A percentile compares a stretch with the other conserved stretches of the same genome.
Conservation (phyloP, 148 eudicot species). For the Nepenthes mirabilis region DNA sequence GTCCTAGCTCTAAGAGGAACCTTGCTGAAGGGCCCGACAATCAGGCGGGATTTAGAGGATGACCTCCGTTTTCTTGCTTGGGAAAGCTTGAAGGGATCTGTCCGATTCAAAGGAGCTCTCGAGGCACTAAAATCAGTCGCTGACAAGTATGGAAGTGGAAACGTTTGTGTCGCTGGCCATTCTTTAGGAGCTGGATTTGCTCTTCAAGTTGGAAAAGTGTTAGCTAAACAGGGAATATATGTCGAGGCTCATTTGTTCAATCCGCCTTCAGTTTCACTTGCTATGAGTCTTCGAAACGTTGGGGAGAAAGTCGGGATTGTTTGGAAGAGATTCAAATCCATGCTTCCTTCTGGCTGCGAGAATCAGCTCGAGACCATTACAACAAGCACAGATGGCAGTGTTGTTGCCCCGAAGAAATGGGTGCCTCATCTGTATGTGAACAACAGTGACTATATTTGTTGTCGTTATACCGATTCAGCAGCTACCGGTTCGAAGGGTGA, state of each 20-base stretch:
- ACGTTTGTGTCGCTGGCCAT: slow-evolving; percentile 68
- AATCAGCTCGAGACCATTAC: slow-evolving; percentile 4
- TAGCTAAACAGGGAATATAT: slow-evolving; percentile 65
- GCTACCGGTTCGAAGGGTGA: slow-evolving; percentile 5
- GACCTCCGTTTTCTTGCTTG: slow-evolving; percentile 88
- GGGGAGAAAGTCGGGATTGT: slow-evolving; percentile 66
- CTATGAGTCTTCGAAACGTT: slow-evolving; percentile 50
- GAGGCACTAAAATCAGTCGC: slow-evolving; percentile 46
- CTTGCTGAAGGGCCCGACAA: slow-evolving; percentile 51
- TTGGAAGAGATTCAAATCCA: slow-evolving; percentile 58
- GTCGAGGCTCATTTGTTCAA: slow-evolving; percentile 87
- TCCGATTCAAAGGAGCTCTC: slow-evolving; percentile 45
- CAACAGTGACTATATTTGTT: slow-evolving; percentile 79
- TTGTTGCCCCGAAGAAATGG: slow-evolving; percentile 34
- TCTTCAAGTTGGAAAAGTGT: slow-evolving; percentile 66
- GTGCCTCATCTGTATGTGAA: slow-evolving; percentile 77
- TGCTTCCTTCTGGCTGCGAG: slow-evolving; percentile 55
- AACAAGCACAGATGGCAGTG: slow-evolving; percentile 8
- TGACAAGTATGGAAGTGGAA: slow-evolving; percentile 52
- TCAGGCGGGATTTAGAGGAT: slow-evolving; percentile 69
- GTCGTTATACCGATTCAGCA: slow-evolving; percentile 51
- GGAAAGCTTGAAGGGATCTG: slow-evolving; percentile 88
- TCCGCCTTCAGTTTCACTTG: slow-evolving; percentile 84
- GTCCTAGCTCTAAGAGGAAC: slow-evolving; percentile 78
- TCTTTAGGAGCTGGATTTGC: slow-evolving; percentile 90